Base-by-base conservation (phyloP, 345 rosid genomes). In the Gossypium thurberi region DNA sequence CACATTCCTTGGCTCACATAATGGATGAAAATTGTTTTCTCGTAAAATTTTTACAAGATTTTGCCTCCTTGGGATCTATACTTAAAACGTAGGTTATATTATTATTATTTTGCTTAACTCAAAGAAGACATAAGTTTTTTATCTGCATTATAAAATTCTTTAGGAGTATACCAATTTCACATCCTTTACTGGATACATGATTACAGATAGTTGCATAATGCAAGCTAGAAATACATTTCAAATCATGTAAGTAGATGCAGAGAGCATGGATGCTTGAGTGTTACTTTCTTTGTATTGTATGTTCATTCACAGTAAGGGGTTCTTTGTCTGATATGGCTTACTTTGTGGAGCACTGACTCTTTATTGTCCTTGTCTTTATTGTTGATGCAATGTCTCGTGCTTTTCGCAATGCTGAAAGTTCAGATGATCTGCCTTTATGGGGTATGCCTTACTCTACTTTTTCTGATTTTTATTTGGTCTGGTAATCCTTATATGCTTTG, bases 381-480 rank as follows among this genome's bases (percentile, higher is more conserved):
- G 64, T 59, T 63, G 76, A 50, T 79, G 57, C 61, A 73, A 55
- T 72, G 65, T n/a, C 63, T 58, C 50, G 28, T 58, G 77, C 73
- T 71, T 71, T 46, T 69, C 58, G 47, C 69, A 75, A 78, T 83
- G 69, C 44, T 78, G 86, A 79, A 80, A 85, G 51, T 77, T 78
- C 96, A 94, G 98, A 94, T 82, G 97, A 94, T 79, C 85, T 94
- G 85, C 98, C 98, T 75, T 76, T 91, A 72, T 91, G 94, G 97
- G 94, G 98, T 94, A 91, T 82, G 94, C 14, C 40, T 50, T 66
- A 25, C 8, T 26, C 12, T 53, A 70, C 33, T 72, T 43, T 52
- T n/a, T 43, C 28, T n/a, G 11, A 8, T 43, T 13, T 21, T 23
- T 76, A 20, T 53, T 47, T 23, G 8, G 25, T 46, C 33, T 44